Evolutionary conservation across 345 rosid genomes (phyloP), one percentile per base, ranked within the genome.

Genomic region (Citrus maxima): DNA sequence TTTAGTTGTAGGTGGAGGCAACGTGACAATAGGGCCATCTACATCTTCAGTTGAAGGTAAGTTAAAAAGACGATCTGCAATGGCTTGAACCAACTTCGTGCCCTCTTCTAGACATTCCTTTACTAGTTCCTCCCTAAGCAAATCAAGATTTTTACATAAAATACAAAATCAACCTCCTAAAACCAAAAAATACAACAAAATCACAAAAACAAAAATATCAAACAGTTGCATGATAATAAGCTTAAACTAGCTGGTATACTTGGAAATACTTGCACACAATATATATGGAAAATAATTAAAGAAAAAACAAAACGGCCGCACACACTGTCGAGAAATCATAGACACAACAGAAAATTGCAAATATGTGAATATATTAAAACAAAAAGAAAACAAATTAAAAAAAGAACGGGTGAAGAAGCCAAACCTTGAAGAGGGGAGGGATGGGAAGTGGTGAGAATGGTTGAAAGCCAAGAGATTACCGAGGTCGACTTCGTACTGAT

Each of bases 21-120:
- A 86, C 82, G 79, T 87, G 62, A 91, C 93, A 77, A 96, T 79
- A 28, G 98, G 98, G 49, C 97, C 98, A 80, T 90, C 95, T 38
- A 77, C 66, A 84, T 88, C 91, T 80, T 92, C 97, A 74, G 89
- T 88, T 13, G 98, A 92, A 82, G 95, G 93, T 62, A 91, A 88
- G 85, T 84, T 87, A 84, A 95, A 95, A 78, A 95, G 85, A 27
- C 59, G 32, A 78, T 88, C 84, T 62, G 94, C 97, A 67, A 93
- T 55, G 1, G 86, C 92, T 79, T 95, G 98, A 86, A 95, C 93
- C 30, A 88, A 89, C 86, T 91, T 87, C 5, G 86, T 86, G 28
- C 94, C 97, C 78, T 90, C 87, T 62, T 80, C 62, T 63, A 96
- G 34, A 73, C 97, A 84, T 75, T 88, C 91, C 70, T 80, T 84